Evolutionary conservation across 1,284 basidiomycete genomes (phyloP), one percentile per base, ranked within the genome.

Genomic region (Cryptococcus deneoformans): DNA sequence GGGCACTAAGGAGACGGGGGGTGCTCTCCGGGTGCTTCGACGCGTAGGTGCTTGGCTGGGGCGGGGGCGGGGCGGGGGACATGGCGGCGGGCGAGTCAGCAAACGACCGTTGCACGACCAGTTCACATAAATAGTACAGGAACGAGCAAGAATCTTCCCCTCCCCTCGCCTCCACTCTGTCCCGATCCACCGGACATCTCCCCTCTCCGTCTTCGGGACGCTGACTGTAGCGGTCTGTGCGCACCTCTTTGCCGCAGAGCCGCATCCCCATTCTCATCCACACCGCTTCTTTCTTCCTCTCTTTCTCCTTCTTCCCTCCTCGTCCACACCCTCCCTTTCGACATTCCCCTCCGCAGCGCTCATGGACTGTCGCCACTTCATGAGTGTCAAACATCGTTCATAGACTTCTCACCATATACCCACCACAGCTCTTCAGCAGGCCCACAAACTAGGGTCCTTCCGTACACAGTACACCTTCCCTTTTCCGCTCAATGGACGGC

Each of bases 1-100:
- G 67, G 1, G 72, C 64, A 1, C 40, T 35, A 24, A 75, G 53
- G n/a, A 77, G 69, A 1, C 55, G 68, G 6, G 71, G 60, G 1
- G 69, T 62, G 1, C 64, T 65, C 2, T 67, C 59, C 6, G 70
- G 70, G 52, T 67, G 66, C 37, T 63, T 67, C 14, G 50, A 50
- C 48, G 39, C 34, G 40, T 42, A 54, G 45, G 24, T 47, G 24
- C 14, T 47, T 2, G 46, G 24, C 34, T 42, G 12, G 40, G 40
- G 29, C 29, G 29, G 29, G 3, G 29, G 29, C 29, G 29, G 29
- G 3, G 29, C 5, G 29, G 29, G 29, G 29, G 29, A 5, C 29
- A 29, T 29, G 29, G 29, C 29, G 29, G 29, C 29, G 5, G 29
- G 29, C 29, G 29, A 29, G 29, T 29, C 29, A 29, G 29, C 29